Percentiles rank a stretch among this genome's conserved stretches.
Evolutionary conservation across 2,329 filamentous ascomycete species (phyloP).

Genomic region (Massarina eburnea): DNA sequence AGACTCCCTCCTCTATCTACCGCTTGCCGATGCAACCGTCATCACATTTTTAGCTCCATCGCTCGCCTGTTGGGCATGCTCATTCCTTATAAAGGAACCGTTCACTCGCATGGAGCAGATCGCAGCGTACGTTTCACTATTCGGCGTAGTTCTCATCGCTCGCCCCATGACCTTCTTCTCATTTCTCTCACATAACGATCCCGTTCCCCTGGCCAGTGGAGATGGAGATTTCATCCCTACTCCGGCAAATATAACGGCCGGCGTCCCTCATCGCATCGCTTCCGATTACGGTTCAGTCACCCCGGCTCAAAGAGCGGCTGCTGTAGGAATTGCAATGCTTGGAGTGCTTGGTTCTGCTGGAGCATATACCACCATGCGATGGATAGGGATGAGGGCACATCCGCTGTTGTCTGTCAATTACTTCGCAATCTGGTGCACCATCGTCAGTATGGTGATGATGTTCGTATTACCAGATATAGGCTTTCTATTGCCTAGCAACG

Average conservation of each 20-base stretch:
- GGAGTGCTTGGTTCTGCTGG: slow-evolving; percentile 76
- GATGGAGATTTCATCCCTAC: slow-evolving; percentile 29
- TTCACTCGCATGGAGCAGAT: slow-evolving; percentile 78
- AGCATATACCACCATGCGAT: slow-evolving; percentile 74
- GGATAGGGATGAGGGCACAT: slow-evolving; percentile 78
- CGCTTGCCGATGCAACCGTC: slow-evolving; percentile 83
- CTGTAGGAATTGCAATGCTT: slow-evolving; percentile 70
- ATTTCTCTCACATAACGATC: slow-evolving; percentile 23
- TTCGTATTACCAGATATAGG: slow-evolving; percentile 56
- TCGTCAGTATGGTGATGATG: slow-evolving; percentile 67
- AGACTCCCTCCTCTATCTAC: slow-evolving; percentile 74
- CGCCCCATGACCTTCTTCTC: slow-evolving; percentile 64
- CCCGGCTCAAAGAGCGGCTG: slow-evolving; percentile 66
- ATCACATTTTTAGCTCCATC: slow-evolving; percentile 84
- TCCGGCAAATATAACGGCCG: slow-evolving; percentile 32
- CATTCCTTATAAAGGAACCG: slow-evolving; percentile 71
- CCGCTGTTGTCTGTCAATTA: slow-evolving; percentile 85
- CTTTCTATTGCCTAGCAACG: slow-evolving; percentile 57
- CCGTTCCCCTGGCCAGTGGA: slow-evolving; percentile 36
- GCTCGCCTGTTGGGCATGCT: slow-evolving; percentile 78
- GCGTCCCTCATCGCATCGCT: slow-evolving; percentile 24
- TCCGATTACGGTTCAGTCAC: slow-evolving; percentile 51
- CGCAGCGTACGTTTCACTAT: slow-evolving; percentile 71
- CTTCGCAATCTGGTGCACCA: slow-evolving; percentile 70
- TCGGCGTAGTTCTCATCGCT: slow-evolving; percentile 82